phyloP scores from a whole-genome alignment of 345 rosid species.

The Geranium brycei region DNA sequence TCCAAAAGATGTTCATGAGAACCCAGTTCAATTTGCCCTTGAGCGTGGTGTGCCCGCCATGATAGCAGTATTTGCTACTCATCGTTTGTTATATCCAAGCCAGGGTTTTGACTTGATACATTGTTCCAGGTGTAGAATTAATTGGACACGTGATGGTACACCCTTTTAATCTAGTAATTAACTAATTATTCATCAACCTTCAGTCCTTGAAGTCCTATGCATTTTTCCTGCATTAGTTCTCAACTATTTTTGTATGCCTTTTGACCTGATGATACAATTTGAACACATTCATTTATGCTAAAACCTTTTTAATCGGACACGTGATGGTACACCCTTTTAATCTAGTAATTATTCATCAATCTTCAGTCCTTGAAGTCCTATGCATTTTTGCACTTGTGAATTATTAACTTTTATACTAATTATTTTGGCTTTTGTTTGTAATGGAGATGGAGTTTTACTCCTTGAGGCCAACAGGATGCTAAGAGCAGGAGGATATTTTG shows the following conservation, averaged over 20 bases:
- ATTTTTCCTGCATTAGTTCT: no score
- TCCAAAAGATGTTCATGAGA: slow-evolving; percentile 96
- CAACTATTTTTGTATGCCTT: no score
- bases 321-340: slow-evolving; percentile 47
- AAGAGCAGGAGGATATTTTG: slow-evolving; percentile 84
- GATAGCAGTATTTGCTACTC: slow-evolving; percentile 88
- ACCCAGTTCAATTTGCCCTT: slow-evolving; percentile 96
- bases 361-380: no score
- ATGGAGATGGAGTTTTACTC: slow-evolving; percentile 83
- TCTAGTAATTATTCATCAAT: no score
- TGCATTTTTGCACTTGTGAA: no score
- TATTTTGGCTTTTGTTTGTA: slow-evolving; percentile 3
- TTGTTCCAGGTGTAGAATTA: slow-evolving; percentile 95
- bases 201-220: no score
- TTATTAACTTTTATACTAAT: no score
- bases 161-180: no score
- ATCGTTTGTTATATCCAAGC: slow-evolving; percentile 65
- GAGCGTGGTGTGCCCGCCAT: slow-evolving; percentile 98
- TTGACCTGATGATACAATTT: no score
- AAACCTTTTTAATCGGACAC: slow-evolving; percentile 64
- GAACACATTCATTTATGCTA: no score
- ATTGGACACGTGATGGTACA: slow-evolving; percentile 97
- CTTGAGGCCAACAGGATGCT: slow-evolving; percentile 95
- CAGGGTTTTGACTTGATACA: slow-evolving; percentile 94
- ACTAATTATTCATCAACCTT: no score